These are phyloP conservation scores for Candida golubevii DNA, from an alignment of 805 yeast species.

Conservation along the genomic window DNA sequence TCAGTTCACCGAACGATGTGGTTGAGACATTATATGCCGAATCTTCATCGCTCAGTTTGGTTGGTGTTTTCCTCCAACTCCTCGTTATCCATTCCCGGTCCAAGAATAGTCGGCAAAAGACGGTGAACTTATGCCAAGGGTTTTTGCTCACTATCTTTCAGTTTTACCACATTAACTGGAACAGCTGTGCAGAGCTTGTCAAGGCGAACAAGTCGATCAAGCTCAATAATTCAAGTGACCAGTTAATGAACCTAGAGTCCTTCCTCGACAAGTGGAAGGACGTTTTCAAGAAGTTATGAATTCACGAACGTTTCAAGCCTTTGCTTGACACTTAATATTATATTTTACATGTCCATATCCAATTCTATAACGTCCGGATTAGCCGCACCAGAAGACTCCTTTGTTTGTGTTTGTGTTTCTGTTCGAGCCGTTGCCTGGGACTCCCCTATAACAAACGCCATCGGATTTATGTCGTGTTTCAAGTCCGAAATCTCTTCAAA, in stretches of 20 bases:
- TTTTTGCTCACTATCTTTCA: conserved; percentile 31
- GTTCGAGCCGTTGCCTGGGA: conserved; percentile 16
- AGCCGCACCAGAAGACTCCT: background rate
- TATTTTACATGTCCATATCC: conserved; percentile 38
- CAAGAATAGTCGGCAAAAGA: conserved; percentile 29
- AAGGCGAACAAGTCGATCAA: conserved; percentile 33
- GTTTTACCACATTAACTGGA: conserved; percentile 42
- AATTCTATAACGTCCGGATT: conserved; percentile 64
- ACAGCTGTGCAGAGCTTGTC: conserved; percentile 30
- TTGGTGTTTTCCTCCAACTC: conserved; percentile 32
- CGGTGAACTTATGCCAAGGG: conserved; percentile 28
- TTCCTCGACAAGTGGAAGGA: conserved; percentile 38
- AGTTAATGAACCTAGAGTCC: conserved; percentile 29
- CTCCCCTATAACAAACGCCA: conserved; percentile 47
- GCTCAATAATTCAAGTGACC: conserved; percentile 33
- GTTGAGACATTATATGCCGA: conserved; percentile 3
- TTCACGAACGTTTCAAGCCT: background rate
- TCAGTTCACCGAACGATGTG: conserved; percentile 4
- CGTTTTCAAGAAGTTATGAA: conserved; percentile 23
- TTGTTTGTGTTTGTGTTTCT: background rate
- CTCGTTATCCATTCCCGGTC: conserved; percentile 33
- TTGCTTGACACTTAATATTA: background rate
- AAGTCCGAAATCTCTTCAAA: conserved; percentile 11
- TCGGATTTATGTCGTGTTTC: conserved; percentile 24
- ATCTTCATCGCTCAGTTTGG: conserved; percentile 30